Percentiles rank a stretch among this genome's conserved stretches.
Conservation (phyloP, 257 asterid species). For the Pogostemon cablin region DNA sequence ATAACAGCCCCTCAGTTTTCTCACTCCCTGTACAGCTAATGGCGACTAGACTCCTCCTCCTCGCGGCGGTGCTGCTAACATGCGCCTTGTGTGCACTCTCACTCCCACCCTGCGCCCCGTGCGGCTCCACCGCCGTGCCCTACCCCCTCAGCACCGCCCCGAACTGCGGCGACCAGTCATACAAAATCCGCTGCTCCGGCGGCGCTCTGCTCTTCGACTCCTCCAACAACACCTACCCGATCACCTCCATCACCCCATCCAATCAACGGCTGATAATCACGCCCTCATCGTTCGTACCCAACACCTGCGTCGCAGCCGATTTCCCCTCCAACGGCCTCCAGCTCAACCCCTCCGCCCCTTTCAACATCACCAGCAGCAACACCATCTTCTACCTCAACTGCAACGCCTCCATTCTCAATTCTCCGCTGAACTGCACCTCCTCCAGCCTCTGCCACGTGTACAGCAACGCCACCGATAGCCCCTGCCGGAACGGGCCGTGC, state of each 20-base stretch:
- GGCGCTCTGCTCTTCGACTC: conserved; percentile 56
- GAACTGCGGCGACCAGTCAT: conserved; percentile 73
- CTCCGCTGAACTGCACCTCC: conserved; percentile 71
- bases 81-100: conserved; percentile 39
- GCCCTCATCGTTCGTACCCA: conserved; percentile 64
- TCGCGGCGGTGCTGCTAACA: conserved; percentile 45
- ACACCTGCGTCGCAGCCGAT: conserved; percentile 73
- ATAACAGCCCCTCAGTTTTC: not conserved
- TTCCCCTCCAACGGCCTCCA: conserved; percentile 65
- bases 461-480: conserved; percentile 40
- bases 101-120: conserved; percentile 60
- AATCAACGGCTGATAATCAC: conserved; percentile 59
- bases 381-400: conserved; percentile 79
- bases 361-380: conserved; percentile 85
- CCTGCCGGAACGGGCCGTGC: conserved; percentile 46
- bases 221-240: conserved; percentile 70
- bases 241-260: conserved; percentile 57
- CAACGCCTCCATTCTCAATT: conserved; percentile 24
- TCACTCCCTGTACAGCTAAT: conserved; percentile 14
- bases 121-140: conserved; percentile 73
- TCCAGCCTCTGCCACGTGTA: conserved; percentile 75
- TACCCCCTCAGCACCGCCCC: conserved; percentile 84
- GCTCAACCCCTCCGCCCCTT: conserved; percentile 65
- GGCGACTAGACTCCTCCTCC: conserved; percentile 34
- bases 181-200: conserved; percentile 61